Percentiles rank a stretch among this genome's conserved stretches.
Conservation (phyloP, 805 yeast species). For the Debaryomyces tyrocola region DNA sequence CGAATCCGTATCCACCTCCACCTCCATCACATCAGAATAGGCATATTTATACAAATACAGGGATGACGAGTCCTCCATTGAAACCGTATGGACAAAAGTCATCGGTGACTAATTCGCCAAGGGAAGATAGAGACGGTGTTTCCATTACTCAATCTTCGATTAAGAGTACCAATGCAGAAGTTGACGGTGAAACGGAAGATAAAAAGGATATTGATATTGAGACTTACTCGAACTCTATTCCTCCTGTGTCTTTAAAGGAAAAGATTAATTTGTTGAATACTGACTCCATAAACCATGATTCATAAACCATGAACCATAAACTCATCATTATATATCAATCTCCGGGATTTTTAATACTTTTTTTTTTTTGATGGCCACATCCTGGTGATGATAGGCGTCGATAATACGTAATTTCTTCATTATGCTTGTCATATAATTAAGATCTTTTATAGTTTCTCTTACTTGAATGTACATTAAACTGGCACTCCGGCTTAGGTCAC, state of each 20-base stretch:
- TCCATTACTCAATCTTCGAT: slow-evolving; percentile 17
- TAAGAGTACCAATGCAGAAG: slow-evolving; percentile 28
- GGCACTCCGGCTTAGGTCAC: no score
- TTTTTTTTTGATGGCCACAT: no score
- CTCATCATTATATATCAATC: background rate
- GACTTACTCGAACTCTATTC: slow-evolving; percentile 16
- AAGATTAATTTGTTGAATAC: slow-evolving; percentile 42
- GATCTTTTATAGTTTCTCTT: no score
- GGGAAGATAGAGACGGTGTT: background rate
- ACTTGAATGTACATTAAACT: no score
- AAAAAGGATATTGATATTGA: slow-evolving; percentile 12
- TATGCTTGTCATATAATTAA: no score
- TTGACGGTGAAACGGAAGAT: slow-evolving; percentile 25
- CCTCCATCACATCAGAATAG: background rate
- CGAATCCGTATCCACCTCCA: background rate
- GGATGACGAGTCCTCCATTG: background rate
- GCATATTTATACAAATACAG: background rate
- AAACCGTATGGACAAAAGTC: background rate
- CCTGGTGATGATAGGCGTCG: no score
- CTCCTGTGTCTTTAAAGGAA: slow-evolving; percentile 46
- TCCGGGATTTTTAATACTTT: no score
- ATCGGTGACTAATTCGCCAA: background rate
- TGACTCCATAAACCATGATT: slow-evolving; percentile 12
- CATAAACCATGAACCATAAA: background rate
- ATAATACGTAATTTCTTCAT: no score